Evolutionary conservation across 306 rosid genomes (phyloP).

Genomic region (Casuarina cunninghamiana): DNA sequence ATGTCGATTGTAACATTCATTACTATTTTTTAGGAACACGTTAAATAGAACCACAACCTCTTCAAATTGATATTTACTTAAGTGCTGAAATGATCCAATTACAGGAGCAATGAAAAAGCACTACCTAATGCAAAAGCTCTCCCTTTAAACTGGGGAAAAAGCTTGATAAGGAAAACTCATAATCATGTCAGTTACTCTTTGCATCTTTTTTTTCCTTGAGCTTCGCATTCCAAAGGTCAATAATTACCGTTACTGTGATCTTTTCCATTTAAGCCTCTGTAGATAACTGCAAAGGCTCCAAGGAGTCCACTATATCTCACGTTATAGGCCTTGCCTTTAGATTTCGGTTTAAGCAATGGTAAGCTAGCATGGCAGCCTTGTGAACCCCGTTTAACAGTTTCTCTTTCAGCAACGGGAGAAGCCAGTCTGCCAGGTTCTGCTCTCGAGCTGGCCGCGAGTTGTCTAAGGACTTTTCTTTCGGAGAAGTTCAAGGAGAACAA

Average conservation of each 20-base stretch:
- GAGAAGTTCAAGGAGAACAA: conserved; percentile 88
- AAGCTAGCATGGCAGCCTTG: conserved; percentile 89
- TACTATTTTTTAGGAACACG: no score
- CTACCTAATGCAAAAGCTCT: conserved; percentile 16
- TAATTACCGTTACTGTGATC: conserved; percentile 50
- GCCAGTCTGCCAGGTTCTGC: conserved; percentile 95
- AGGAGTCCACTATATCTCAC: conserved; percentile 90
- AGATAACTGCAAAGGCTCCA: conserved; percentile 78
- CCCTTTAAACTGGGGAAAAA: conserved; percentile 20
- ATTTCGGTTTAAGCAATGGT: conserved; percentile 90
- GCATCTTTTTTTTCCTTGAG: no score
- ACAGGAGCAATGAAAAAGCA: conserved; percentile 20
- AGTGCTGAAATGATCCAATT: conserved; percentile 8
- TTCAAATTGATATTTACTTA: conserved; percentile 24
- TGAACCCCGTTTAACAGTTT: conserved; percentile 80
- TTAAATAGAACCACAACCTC: conserved; percentile 5
- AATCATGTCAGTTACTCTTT: conserved; percentile 21
- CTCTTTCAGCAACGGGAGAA: conserved; percentile 85
- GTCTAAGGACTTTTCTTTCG: conserved; percentile 85
- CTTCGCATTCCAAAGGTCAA: conserved; percentile 43
- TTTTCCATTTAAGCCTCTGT: conserved; percentile 42
- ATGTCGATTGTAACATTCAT: no score
- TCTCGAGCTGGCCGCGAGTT: conserved; percentile 79
- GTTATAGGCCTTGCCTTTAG: conserved; percentile 97
- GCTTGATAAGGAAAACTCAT: conserved; percentile 11